phyloP scores from a whole-genome alignment of 257 asterid species.

The Solanum etuberosum region DNA sequence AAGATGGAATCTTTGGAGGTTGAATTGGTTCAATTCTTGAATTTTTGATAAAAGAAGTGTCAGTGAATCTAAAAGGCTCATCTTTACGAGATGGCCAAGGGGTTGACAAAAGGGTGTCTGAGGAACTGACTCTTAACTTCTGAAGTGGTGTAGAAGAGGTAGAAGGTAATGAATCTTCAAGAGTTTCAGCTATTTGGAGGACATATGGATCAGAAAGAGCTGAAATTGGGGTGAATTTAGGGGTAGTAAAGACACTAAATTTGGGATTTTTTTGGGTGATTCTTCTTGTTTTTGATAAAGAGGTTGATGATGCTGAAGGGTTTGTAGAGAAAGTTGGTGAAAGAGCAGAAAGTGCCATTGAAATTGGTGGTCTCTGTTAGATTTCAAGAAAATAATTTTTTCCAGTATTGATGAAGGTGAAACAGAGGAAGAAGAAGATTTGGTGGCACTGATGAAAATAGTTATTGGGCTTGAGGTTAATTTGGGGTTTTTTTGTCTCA shows the following conservation, averaged over 20 bases:
- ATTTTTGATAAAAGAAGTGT: conserved; percentile 64
- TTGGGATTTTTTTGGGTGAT: conserved; percentile 15
- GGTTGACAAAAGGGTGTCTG: conserved; percentile 77
- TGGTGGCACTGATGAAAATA: background rate
- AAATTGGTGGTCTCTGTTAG: background rate
- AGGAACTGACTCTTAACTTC: conserved; percentile 55
- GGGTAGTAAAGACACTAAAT: conserved; percentile 14
- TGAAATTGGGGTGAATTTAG: conserved; percentile 13
- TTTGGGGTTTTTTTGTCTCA: background rate
- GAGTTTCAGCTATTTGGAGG: conserved; percentile 78
- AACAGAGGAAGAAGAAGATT: background rate
- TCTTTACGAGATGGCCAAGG: conserved; percentile 87
- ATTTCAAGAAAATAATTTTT: background rate
- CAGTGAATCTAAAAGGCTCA: conserved; percentile 82
- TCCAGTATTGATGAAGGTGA: background rate
- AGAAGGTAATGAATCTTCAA: conserved; percentile 59
- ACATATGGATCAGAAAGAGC: conserved; percentile 79
- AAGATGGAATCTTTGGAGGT: background rate
- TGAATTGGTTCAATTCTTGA: conserved; percentile 47
- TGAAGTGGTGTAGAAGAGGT: conserved; percentile 43
- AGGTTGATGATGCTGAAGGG: background rate
- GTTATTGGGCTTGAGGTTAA: background rate
- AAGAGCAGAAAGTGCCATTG: conserved; percentile 39
- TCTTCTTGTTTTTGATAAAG: conserved; percentile 22
- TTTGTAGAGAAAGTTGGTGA: conserved; percentile 1